Conservation (phyloP, 495 filamentous ascomycete genomes). For the Xylaria palmicola region DNA sequence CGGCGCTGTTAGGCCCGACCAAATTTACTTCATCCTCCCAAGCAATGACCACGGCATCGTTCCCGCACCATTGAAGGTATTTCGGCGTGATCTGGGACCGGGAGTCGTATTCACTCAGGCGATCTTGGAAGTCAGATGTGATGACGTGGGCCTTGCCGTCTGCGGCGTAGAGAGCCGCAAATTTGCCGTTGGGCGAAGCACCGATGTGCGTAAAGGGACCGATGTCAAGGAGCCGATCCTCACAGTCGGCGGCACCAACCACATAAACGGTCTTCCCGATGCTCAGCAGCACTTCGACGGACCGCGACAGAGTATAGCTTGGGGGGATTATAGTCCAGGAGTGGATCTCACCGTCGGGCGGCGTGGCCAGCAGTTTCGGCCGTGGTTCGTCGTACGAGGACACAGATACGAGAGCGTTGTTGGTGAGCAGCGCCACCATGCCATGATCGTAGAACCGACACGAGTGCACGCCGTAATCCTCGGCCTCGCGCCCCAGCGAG, state of each 20-base stretch:
- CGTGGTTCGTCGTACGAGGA: conserved; percentile 88
- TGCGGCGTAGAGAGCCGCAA: conserved; percentile 79
- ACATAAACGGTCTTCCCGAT: conserved; percentile 82
- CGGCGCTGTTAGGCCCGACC: conserved; percentile 77
- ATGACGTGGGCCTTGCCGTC: conserved; percentile 91
- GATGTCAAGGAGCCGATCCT: conserved; percentile 84
- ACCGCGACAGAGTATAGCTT: conserved; percentile 85
- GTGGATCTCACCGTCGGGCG: conserved; percentile 74
- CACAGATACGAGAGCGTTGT: conserved; percentile 85
- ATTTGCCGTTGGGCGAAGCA: conserved; percentile 87
- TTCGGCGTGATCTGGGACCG: conserved; percentile 81
- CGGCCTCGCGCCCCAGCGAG: conserved; percentile 86
- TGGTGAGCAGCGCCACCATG: conserved; percentile 87
- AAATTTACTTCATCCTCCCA: conserved; percentile 99
- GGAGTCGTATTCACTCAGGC: conserved; percentile 89
- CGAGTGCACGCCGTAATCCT: conserved; percentile 79
- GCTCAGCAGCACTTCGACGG: conserved; percentile 89
- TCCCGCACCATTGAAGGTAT: conserved; percentile 92
- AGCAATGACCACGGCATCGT: conserved; percentile 87
- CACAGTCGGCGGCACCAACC: conserved; percentile 82
- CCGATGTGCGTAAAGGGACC: conserved; percentile 89
- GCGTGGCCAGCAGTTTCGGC: conserved; percentile 75
- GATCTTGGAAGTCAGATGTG: conserved; percentile 87
- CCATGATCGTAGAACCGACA: conserved; percentile 91
- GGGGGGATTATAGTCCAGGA: conserved; percentile 91